These are phyloP conservation scores for Polygonum maritimum DNA, from an alignment of 148 eudicot genomes.

Conservation along the genomic window DNA sequence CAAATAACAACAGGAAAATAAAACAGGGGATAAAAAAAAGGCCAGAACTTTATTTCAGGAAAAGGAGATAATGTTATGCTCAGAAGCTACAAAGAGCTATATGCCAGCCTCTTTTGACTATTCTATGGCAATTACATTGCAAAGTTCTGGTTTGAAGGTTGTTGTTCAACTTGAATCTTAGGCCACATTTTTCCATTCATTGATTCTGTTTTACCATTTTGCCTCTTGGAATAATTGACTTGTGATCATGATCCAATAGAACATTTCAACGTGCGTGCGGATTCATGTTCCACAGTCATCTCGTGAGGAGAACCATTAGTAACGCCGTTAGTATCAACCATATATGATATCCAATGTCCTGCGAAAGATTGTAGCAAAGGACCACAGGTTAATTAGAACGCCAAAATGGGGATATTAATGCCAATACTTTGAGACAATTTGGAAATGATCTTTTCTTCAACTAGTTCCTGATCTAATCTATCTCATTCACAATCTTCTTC, in stretches of 20 bases:
- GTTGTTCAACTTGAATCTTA: neutral
- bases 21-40: neutral
- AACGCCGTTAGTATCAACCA: neutral
- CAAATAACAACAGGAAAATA: neutral
- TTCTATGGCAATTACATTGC: neutral
- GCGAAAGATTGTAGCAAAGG: neutral
- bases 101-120: slow-evolving; percentile 1
- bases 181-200: neutral
- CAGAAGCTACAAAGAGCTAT: slow-evolving; percentile 2
- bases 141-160: neutral
- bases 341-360: neutral
- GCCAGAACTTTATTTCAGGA: neutral
- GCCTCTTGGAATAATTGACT: neutral
- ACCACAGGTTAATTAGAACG: neutral
- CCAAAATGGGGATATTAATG: neutral
- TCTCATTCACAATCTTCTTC: neutral
- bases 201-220: neutral
- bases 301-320: neutral
- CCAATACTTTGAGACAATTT: neutral
- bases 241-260: neutral
- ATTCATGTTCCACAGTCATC: neutral
- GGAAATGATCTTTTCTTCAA: too few relatives aligned
- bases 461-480: too few relatives aligned
- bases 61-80: neutral
- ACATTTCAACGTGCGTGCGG: neutral